These are phyloP conservation scores for Saccharomycopsis crataegensis DNA, from an alignment of 1,139 yeast genomes.

Conservation along the genomic window DNA sequence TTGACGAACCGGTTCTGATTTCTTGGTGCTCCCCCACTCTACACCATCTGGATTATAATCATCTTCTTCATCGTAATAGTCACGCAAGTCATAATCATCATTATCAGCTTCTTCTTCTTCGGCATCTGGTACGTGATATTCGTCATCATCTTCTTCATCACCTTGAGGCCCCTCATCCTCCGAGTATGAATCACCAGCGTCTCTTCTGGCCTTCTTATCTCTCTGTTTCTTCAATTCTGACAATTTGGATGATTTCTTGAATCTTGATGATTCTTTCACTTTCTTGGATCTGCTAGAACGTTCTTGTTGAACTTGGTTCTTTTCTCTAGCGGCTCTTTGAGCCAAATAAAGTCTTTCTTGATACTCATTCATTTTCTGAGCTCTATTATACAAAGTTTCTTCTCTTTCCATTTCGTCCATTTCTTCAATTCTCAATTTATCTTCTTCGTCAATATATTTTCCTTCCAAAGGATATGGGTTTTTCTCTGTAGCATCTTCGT, in stretches of 20 bases:
- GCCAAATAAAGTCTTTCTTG: slow-evolving; percentile 77
- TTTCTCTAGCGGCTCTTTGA: slow-evolving; percentile 47
- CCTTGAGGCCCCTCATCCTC: slow-evolving; percentile 24
- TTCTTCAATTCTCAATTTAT: slow-evolving; percentile 55
- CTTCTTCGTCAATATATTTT: slow-evolving; percentile 77
- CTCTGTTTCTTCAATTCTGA: slow-evolving; percentile 82
- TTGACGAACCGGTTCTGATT: slow-evolving; percentile 35
- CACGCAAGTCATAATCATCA: slow-evolving; percentile 25
- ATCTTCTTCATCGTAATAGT: slow-evolving; percentile 31
- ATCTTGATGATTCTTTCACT: slow-evolving; percentile 28
- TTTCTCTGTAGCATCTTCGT: slow-evolving; percentile 18
- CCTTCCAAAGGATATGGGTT: slow-evolving; percentile 94
- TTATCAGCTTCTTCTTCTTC: slow-evolving; percentile 32
- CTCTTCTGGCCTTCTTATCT: slow-evolving; percentile 48
- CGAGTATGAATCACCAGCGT: slow-evolving; percentile 25
- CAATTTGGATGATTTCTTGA: slow-evolving; percentile 50
- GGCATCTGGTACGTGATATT: slow-evolving; percentile 33
- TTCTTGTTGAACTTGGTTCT: slow-evolving; percentile 42
- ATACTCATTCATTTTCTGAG: slow-evolving; percentile 82
- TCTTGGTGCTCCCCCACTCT: slow-evolving; percentile 33
- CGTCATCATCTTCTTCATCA: slow-evolving; percentile 24
- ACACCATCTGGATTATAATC: slow-evolving; percentile 32
- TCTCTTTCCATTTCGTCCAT: slow-evolving; percentile 93
- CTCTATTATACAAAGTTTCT: slow-evolving; percentile 81
- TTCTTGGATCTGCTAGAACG: slow-evolving; percentile 28